Conservation (phyloP, 805 yeast genomes). For the Pichia gijzeniarum region DNA sequence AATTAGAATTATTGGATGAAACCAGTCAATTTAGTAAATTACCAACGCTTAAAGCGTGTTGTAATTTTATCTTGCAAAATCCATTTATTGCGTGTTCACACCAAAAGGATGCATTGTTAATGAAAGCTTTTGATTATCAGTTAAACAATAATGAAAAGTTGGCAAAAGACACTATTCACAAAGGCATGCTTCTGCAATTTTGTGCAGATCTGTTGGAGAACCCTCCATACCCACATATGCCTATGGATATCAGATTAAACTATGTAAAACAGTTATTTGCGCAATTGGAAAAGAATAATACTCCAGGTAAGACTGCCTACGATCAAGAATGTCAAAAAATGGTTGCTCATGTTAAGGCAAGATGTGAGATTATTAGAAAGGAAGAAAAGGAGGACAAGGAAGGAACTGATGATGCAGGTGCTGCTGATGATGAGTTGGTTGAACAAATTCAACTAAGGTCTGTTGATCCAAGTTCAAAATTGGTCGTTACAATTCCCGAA, state of each 20-base stretch:
- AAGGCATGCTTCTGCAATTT: slow-evolving; percentile 74
- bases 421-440: slow-evolving; percentile 48
- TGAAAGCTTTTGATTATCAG: slow-evolving; percentile 86
- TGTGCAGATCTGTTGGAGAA: slow-evolving; percentile 24
- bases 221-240: slow-evolving; percentile 14
- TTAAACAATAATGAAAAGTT: slow-evolving; percentile 48
- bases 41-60: slow-evolving; percentile 40
- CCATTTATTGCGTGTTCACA: slow-evolving; percentile 68
- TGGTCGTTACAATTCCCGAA: slow-evolving; percentile 64
- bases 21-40: slow-evolving; percentile 63
- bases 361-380: slow-evolving; percentile 60
- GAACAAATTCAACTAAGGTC: slow-evolving; percentile 84
- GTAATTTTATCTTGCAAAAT: slow-evolving; percentile 48
- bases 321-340: slow-evolving; percentile 69
- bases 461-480: slow-evolving; percentile 74
- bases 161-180: slow-evolving; percentile 68
- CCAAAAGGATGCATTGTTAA: slow-evolving; percentile 86
- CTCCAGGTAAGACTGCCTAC: slow-evolving; percentile 68
- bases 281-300: slow-evolving; percentile 44
- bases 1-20: slow-evolving; percentile 50
- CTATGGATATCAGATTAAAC: slow-evolving; percentile 11
- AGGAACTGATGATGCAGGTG: slow-evolving; percentile 34
- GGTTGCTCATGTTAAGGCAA: slow-evolving; percentile 60
- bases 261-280: slow-evolving; percentile 42
- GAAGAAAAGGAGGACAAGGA: slow-evolving; percentile 38